Conservation (phyloP, 345 rosid species). For the Pseudoturritis turrita region DNA sequence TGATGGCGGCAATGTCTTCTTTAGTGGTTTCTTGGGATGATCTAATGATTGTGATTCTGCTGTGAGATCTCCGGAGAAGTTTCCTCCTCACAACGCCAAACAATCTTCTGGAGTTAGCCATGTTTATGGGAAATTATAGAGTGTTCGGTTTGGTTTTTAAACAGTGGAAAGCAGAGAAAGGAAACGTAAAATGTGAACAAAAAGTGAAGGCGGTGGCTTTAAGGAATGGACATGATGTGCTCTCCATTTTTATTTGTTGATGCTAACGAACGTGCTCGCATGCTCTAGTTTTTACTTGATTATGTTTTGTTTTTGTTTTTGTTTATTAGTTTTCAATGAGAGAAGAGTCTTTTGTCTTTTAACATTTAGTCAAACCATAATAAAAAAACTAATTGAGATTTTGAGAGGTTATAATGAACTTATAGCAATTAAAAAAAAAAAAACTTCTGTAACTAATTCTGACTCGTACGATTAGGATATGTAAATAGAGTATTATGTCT, state of each 20-base stretch:
- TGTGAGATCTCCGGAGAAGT: constrained; percentile 24
- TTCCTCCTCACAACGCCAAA: constrained; percentile 25
- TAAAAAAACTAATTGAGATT: not conserved
- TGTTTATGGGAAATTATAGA: not conserved
- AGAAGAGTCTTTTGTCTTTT: not conserved
- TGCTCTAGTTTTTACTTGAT: constrained; percentile 20
- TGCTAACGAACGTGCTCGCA: constrained; percentile 31
- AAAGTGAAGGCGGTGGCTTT: constrained; percentile 24
- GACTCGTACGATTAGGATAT: not conserved
- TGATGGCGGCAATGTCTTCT: constrained; percentile 58
- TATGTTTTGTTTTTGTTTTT: not conserved
- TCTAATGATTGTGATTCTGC: constrained; percentile 20
- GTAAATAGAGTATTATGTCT: too few species aligned
- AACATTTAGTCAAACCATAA: constrained; percentile 1
- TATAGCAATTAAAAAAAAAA: not conserved
- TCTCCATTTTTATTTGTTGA: constrained; percentile 16
- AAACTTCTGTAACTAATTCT: not conserved
- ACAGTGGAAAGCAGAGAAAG: not conserved
- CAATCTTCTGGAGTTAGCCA: constrained; percentile 28
- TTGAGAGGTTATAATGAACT: not conserved
- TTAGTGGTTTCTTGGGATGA: not conserved
- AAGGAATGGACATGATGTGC: constrained; percentile 35
- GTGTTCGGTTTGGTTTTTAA: not conserved
- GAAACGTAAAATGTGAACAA: constrained; percentile 29
- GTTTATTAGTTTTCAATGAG: constrained; percentile 6